Conservation (phyloP, 768 basidiomycete species). For the Boletus rubescentipes region DNA sequence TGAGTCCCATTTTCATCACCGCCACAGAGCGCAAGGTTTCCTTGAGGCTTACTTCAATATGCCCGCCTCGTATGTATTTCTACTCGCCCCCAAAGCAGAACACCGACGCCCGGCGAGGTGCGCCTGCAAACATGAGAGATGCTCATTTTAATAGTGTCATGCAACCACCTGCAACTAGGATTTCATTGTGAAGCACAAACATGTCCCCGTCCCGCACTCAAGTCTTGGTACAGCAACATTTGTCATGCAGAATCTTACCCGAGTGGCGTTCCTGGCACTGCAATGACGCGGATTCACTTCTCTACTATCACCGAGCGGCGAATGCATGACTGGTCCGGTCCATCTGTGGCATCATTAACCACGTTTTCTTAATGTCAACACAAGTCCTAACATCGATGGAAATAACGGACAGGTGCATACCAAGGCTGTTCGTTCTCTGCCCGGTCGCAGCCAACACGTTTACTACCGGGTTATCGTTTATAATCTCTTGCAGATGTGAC, state of each 20-base stretch:
- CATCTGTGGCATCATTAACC: constrained; percentile 15
- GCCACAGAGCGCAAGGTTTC: constrained; percentile 25
- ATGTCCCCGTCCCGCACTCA: background rate
- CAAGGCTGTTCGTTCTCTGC: constrained; percentile 26
- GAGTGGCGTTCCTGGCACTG: constrained; percentile 18
- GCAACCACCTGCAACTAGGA: background rate
- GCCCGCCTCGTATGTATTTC: background rate
- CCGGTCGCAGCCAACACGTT: constrained; percentile 24
- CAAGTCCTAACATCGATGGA: constrained; percentile 12
- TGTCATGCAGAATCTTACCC: constrained; percentile 7
- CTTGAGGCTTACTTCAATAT: constrained; percentile 25
- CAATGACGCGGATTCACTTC: constrained; percentile 16
- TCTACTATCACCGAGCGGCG: constrained; percentile 16
- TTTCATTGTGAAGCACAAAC: background rate
- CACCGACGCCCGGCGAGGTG: background rate
- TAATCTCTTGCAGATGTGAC: constrained; percentile 22
- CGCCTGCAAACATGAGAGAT: constrained; percentile 4
- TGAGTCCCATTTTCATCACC: constrained; percentile 8
- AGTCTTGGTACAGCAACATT: constrained; percentile 12
- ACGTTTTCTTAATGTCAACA: constrained; percentile 29
- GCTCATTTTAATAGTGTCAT: too few relatives aligned
- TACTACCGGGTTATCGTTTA: constrained; percentile 20
- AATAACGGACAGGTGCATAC: constrained; percentile 16
- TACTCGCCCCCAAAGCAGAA: background rate
- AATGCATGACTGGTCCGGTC: constrained; percentile 7